Base-by-base conservation (phyloP, 2,329 filamentous ascomycete species). In the Ascomycota sp. region DNA sequence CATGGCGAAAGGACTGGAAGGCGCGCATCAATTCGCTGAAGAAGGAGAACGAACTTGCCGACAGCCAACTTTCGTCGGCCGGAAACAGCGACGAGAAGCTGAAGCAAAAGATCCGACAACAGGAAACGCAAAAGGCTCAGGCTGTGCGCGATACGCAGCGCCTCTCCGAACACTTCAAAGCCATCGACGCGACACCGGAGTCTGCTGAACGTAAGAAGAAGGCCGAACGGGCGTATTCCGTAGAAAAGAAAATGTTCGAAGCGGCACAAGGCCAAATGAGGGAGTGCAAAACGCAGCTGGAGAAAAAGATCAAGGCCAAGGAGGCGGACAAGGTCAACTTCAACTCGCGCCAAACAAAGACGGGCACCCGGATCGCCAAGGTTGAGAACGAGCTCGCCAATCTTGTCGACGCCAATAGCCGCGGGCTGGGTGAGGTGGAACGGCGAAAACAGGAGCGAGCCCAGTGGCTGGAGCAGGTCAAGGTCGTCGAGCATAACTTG, bases 61-160 rank as follows among this genome's bases (percentile, higher is more conserved):
- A 68, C 38, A 64, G 64, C 38, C 72, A 73, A 41, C 67, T 81
- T 31, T 63, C 72, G 36, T 75, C 75, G 27, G 65, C 69, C 11
- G 76, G 76, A 39, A 73, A 74, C 38, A 73, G 71, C 42, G 79
- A 86, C 51, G 79, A 84, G 46, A 76, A 78, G 48, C 66, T 76
- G 44, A 66, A 70, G 42, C 75, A 81, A 48, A 78, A 81, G 50
- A 69, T 79, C 31, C 66, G 73, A 39, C 79, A 84, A 51, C 74
- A 80, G 47, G 72, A 68, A 36, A 76, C 76, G 36, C 76, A 78
- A 49, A 76, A 77, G 52, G 70, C 71, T 37, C 76, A 70, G 46
- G 64, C 65, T 2, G 65, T 68, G 35, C 59, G 59, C 24, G 72
- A 74, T 26, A 62, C 65, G 25, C 54, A 57, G 30, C 57, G 62